Base-by-base conservation (phyloP, 805 yeast genomes). In the Kazachstania viticola region DNA sequence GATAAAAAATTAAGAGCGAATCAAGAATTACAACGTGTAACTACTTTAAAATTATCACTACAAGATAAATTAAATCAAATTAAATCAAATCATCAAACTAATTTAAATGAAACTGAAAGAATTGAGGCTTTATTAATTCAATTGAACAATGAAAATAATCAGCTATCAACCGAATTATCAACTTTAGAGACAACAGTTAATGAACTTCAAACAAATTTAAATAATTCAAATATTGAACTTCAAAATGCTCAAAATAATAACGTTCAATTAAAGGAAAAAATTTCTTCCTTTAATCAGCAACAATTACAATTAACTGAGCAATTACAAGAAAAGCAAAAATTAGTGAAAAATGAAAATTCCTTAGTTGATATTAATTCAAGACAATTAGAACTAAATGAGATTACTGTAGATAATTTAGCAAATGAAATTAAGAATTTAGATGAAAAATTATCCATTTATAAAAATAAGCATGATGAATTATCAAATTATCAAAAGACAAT, bases 161-260 rank as follows among this genome's bases (percentile, higher is more conserved):
- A 72, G 25, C 60, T 85, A 42, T 64, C 79, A 44, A 73, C 81
- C 33, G 87, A 83, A 45, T 64, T 82, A 1, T 71, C 83, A 0
- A 67, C 81, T 27, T 69, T 80, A 2, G 94, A 85, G 52, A 93
- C 94, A 9, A 79, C 72, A 44, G 69, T 71, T 46, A 79, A 81
- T 52, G 74, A 80, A 4, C 67, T 78, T 29, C 80, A 82, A 37
- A 53, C 73, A 0, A 74, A 79, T 40, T 63, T 79, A 40, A 73
- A 72, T 41, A 71, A 69, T 28, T 60, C 76, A 32, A 80, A 79
- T 44, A 51, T 65, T 4, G 66, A 69, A 14, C 62, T 78, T 28
- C 82, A 78, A 33, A 71, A 69, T 30, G 67, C 79, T n/a, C 87
- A 81, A 56, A 69, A 72, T 47, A 70, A 71, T 44, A 82, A 79